Percentiles rank a stretch among this genome's conserved stretches.
phyloP scores from a whole-genome alignment of 495 filamentous ascomycete genomes.

The Wilcoxina mikolae region DNA sequence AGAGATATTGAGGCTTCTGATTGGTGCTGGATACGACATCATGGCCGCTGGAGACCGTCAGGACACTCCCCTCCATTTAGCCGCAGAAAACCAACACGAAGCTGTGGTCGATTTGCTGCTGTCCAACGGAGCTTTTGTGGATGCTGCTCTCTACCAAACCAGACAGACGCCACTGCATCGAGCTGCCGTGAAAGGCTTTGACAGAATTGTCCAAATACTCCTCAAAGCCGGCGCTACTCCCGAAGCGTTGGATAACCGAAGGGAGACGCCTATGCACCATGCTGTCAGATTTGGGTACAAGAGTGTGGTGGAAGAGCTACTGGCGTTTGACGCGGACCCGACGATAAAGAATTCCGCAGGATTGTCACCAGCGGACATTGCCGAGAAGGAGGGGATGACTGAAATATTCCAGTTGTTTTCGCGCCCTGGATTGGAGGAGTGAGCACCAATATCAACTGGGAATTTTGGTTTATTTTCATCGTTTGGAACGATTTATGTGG shows the following conservation, averaged over 20 bases:
- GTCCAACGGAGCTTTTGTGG: background rate
- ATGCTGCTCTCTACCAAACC: conserved; percentile 1
- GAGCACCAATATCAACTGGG: no score
- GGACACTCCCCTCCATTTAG: conserved; percentile 11
- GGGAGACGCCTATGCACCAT: conserved; percentile 13
- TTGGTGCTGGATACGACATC: background rate
- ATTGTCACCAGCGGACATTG: conserved; percentile 9
- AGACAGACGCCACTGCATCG: conserved; percentile 22
- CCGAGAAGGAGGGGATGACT: background rate
- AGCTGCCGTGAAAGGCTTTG: conserved; percentile 19
- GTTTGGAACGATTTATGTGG: no score
- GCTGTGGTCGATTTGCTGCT: background rate
- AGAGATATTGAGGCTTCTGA: background rate
- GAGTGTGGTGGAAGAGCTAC: conserved; percentile 5
- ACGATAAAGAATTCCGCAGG: conserved; percentile 5
- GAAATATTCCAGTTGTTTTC: conserved; percentile 5
- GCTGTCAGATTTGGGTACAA: conserved; percentile 1
- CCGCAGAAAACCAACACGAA: conserved; percentile 5
- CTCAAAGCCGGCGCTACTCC: conserved; percentile 26
- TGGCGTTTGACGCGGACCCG: conserved; percentile 3
- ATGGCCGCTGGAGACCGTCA: background rate
- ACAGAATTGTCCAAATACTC: conserved; percentile 18
- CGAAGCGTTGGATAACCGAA: conserved; percentile 16
- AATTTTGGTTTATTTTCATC: no score
- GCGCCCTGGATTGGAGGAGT: no score